These are phyloP conservation scores for Skeletonema costatum DNA, from an alignment of 108 stramenopile species.

Conservation along the genomic window DNA sequence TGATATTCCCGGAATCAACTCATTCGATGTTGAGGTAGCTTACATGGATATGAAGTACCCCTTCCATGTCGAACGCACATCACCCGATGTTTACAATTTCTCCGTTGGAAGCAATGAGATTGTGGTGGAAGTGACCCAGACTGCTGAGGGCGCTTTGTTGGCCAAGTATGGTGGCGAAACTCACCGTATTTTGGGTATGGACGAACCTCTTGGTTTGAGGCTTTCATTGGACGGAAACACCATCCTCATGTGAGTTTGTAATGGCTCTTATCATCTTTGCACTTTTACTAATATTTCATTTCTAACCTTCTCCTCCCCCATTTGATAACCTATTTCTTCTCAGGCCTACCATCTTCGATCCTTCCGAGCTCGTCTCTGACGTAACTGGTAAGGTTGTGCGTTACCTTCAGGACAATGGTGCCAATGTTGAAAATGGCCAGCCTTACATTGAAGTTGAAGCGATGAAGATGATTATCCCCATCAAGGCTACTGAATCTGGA, in stretches of 20 bases:
- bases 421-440: constrained; percentile 84
- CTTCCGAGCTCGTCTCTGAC: constrained; percentile 95
- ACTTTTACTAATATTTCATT: background rate
- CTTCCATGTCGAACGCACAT: constrained; percentile 86
- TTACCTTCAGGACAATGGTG: constrained; percentile 93
- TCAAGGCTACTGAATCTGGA: constrained; percentile 95
- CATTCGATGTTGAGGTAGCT: constrained; percentile 91
- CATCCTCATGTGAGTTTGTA: constrained; percentile 74
- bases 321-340: background rate
- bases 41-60: constrained; percentile 93
- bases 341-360: constrained; percentile 95
- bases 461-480: constrained; percentile 97
- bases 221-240: constrained; percentile 85
- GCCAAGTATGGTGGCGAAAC: constrained; percentile 92
- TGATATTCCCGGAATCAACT: constrained; percentile 84
- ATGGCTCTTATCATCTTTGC: constrained; percentile 1
- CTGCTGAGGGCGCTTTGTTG: constrained; percentile 92
- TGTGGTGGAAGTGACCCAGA: constrained; percentile 77
- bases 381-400: constrained; percentile 99
- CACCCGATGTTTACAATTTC: constrained; percentile 78
- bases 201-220: constrained; percentile 96
- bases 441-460: constrained; percentile 96
- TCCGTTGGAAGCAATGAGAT: constrained; percentile 74
- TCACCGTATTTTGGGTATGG: constrained; percentile 91
- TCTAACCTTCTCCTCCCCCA: background rate